Evolutionary conservation across 2,329 filamentous ascomycete genomes (phyloP).

Genomic region (Apiospora kogelbergensis): DNA sequence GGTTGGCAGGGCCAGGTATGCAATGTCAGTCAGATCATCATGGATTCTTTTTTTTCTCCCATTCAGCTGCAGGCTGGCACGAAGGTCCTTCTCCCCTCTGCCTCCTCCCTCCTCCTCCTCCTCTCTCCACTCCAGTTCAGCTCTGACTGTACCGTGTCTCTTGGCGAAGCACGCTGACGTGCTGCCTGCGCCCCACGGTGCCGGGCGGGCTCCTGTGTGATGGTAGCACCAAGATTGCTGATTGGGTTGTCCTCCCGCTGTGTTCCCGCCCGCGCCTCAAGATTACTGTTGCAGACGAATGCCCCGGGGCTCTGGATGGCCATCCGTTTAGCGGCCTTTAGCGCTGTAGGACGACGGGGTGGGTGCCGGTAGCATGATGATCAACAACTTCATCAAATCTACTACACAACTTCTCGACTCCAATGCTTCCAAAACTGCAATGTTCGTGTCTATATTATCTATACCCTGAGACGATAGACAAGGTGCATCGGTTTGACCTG

Average conservation of each 20-base stretch:
- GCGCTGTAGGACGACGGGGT: background rate
- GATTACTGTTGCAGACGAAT: background rate
- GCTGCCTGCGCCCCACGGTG: background rate
- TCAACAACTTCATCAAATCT: no score
- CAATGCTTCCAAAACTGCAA: no score
- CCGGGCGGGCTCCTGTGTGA: background rate
- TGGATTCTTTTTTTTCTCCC: background rate
- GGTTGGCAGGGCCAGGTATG: background rate
- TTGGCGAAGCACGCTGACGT: background rate
- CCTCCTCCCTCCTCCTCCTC: background rate
- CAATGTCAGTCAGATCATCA: background rate
- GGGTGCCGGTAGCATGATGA: no score
- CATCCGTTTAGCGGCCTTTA: background rate
- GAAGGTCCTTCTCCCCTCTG: background rate
- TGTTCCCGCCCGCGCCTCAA: background rate
- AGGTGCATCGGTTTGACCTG: no score
- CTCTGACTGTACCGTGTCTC: background rate
- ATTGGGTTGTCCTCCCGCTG: background rate
- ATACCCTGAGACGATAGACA: no score
- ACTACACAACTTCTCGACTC: no score
- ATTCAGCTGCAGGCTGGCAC: background rate
- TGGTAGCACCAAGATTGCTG: background rate
- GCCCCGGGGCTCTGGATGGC: background rate
- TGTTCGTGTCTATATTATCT: no score
- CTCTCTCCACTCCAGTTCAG: background rate